Base-by-base conservation (phyloP, 306 rosid genomes). In the Morella rubra region DNA sequence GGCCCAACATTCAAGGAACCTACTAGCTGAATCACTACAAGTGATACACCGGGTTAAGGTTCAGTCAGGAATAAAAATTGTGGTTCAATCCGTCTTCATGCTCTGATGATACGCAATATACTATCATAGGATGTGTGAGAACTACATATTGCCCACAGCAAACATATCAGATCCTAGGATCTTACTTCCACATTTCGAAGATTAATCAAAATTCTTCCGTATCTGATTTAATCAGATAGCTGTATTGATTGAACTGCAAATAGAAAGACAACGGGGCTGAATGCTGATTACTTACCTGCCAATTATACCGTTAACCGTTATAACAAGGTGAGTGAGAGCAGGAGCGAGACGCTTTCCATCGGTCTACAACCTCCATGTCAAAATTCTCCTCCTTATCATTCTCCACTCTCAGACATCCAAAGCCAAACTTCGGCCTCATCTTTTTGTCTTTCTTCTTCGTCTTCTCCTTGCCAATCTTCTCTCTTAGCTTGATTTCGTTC, bases 271-370 rank as follows among this genome's bases (percentile, higher is more conserved):
- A 15, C 45, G 40, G 22, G 46, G 4, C 4, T 46, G 53, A 49
- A 19, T 22, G 54, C 53, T 79, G 37, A 32, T 32, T 3, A 32
- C 3, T 32, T 3, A 87, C 98, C 92, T 93, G 84, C 98, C 98
- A 12, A 88, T 64, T 18, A 93, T 90, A 62, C 98, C 98, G 76
- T 93, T 88, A 55, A 88, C 97, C 97, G 86, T 83, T 45, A 93
- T 74, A 81, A 93, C 76, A 69, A 91, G 81, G 72, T 93, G 98
- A 46, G 90, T 82, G 5, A 91, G 90, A 3, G 65, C 70, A 42
- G 93, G 89, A 4, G 69, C 73, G 46, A 76, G 73, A 82, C 82
- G 79, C 13, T 64, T 73, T 32, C 79, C 84, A 76, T 77, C 80
- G n/a, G 72, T 85, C 89, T 60, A 83, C 85, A 71, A 85, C 82